phyloP scores from a whole-genome alignment of 2,329 filamentous ascomycete species.

The Neopestalotiopsis clavispora region DNA sequence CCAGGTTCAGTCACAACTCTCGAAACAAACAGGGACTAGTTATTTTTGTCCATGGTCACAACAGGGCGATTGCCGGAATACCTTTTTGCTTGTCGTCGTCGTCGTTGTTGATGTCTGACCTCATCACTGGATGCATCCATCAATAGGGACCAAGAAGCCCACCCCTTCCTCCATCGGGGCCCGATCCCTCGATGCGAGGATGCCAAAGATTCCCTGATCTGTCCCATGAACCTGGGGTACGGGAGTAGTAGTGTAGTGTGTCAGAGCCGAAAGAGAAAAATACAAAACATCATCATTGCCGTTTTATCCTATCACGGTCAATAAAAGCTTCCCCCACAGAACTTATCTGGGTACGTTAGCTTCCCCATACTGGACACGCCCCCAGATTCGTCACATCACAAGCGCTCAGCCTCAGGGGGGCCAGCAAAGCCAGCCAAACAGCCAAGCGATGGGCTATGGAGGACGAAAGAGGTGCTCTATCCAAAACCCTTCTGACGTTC shows the following conservation, averaged over 20 bases:
- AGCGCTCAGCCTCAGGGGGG: conserved; percentile 4
- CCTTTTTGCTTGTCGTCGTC: background rate
- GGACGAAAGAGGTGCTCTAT: background rate
- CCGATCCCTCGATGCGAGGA: conserved; percentile 6
- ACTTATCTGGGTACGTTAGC: conserved; percentile 21
- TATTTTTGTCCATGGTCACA: conserved; percentile 12
- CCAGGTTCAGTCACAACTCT: background rate
- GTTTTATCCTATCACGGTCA: conserved; percentile 25
- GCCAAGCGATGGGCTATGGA: background rate
- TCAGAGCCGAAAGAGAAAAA: conserved; percentile 15
- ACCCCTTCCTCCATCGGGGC: background rate
- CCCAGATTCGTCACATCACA: conserved; percentile 17
- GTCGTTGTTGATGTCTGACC: conserved; percentile 14
- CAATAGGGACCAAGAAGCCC: background rate
- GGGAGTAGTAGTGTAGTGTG: background rate
- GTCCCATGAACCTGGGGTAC: conserved; percentile 32
- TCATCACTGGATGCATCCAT: conserved; percentile 15
- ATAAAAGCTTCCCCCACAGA: conserved; percentile 31
- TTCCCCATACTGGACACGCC: conserved; percentile 12
- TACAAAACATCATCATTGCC: conserved; percentile 12
- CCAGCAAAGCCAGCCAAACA: no score
- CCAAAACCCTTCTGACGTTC: background rate
- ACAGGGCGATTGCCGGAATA: background rate
- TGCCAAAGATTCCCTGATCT: conserved; percentile 16
- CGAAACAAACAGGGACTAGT: background rate